Conservation (phyloP, 169 alveolate species). For the Plasmodium ovale region DNA sequence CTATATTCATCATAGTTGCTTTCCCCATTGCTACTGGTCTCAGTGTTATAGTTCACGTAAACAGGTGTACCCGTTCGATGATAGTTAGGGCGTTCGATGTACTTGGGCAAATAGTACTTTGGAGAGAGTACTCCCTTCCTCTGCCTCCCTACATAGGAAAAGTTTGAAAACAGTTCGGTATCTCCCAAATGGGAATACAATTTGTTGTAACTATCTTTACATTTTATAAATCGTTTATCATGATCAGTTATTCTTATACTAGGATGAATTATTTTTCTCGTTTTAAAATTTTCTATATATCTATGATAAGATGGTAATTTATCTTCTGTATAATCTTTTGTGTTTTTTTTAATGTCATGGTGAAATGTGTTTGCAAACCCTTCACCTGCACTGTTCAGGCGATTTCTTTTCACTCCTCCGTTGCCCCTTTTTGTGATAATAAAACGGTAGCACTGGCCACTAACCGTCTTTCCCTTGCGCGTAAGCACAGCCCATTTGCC, state of each 20-base stretch:
- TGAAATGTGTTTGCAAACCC: slow-evolving; percentile 50
- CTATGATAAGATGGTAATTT: slow-evolving; percentile 47
- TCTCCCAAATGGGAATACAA: slow-evolving; percentile 41
- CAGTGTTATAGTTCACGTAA: slow-evolving; percentile 76
- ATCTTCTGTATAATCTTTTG: slow-evolving; percentile 55
- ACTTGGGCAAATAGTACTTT: slow-evolving; percentile 77
- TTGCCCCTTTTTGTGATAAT: slow-evolving; percentile 10
- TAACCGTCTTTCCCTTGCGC: neutral
- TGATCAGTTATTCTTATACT: slow-evolving; percentile 46
- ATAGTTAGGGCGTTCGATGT: slow-evolving; percentile 79
- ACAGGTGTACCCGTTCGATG: slow-evolving; percentile 80
- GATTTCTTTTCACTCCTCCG: neutral
- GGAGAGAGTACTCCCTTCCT: slow-evolving; percentile 81
- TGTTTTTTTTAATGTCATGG: slow-evolving; percentile 37
- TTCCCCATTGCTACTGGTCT: neutral
- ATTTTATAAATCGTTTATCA: slow-evolving; percentile 42
- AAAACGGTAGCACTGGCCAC: too few species aligned
- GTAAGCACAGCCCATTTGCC: too few species aligned
- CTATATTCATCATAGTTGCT: neutral
- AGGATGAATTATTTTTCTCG: slow-evolving; percentile 54
- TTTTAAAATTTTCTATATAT: slow-evolving; percentile 48
- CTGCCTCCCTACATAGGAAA: slow-evolving; percentile 75
- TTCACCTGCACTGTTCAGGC: slow-evolving; percentile 17
- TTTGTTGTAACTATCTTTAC: slow-evolving; percentile 51
- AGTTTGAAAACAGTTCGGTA: slow-evolving; percentile 30